Percentiles rank a stretch among this genome's conserved stretches.
These are phyloP conservation scores for Rhizoclosmatium sp. DNA, from an alignment of 192 early-diverging fungal species.

Conservation along the genomic window DNA sequence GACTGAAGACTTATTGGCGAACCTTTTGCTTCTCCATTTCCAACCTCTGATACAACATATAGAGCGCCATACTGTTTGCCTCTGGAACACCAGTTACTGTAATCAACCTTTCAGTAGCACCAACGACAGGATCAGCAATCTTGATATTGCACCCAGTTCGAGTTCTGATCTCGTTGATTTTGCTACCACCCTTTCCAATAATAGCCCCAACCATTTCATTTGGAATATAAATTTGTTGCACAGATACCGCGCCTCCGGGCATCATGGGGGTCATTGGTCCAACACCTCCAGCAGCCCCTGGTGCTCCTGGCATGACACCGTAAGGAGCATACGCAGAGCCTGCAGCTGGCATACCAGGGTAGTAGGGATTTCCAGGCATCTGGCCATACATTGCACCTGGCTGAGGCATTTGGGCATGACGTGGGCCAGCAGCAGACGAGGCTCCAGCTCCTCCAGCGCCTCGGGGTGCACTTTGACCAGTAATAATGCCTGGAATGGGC, in stretches of 20 bases:
- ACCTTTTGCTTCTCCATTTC: constrained; percentile 73
- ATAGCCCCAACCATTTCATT: constrained; percentile 97
- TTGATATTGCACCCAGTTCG: constrained; percentile 73
- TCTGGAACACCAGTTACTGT: constrained; percentile 90
- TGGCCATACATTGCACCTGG: constrained; percentile 11
- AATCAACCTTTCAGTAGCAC: constrained; percentile 86
- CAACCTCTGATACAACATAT: constrained; percentile 87
- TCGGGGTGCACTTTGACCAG: constrained; percentile 22
- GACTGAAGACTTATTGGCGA: neutral
- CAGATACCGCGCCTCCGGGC: constrained; percentile 46
- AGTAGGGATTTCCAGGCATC: constrained; percentile 27
- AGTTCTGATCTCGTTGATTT: constrained; percentile 62
- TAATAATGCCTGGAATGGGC: constrained; percentile 40
- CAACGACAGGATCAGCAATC: constrained; percentile 84
- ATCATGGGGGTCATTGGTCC: constrained; percentile 38
- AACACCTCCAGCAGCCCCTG: neutral
- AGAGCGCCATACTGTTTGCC: constrained; percentile 88
- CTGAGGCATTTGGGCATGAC: neutral
- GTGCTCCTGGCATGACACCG: neutral
- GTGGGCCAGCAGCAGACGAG: neutral
- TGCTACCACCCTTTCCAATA: constrained; percentile 88
- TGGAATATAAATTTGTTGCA: constrained; percentile 91
- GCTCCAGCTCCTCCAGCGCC: neutral
- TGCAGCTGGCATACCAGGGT: neutral
- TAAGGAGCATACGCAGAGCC: neutral